Evolutionary conservation across 2,329 filamentous ascomycete genomes (phyloP).

Genomic region (Alternaria incomplexa): DNA sequence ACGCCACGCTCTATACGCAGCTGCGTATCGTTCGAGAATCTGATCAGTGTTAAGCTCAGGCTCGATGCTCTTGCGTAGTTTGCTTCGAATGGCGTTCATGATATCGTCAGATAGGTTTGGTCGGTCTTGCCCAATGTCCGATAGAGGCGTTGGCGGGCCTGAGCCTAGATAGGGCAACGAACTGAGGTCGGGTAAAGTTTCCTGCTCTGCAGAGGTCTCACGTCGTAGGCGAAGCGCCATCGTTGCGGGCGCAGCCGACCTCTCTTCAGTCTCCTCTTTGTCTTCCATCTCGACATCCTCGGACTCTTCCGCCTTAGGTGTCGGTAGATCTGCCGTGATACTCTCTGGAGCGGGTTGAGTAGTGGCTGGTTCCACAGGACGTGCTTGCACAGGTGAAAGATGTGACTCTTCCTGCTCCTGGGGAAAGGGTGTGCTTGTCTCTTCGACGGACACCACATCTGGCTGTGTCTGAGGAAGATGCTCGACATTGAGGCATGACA

Average conservation of each 20-base stretch:
- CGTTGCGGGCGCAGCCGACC: constrained; percentile 40
- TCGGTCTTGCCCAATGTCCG: constrained; percentile 51
- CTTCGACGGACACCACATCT: constrained; percentile 18
- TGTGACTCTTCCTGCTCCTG: constrained; percentile 22
- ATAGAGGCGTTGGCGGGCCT: constrained; percentile 51
- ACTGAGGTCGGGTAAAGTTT: constrained; percentile 50
- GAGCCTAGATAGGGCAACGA: constrained; percentile 55
- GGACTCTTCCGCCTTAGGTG: constrained; percentile 44
- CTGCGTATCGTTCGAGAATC: constrained; percentile 45
- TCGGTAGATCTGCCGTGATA: constrained; percentile 35
- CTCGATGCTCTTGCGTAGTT: constrained; percentile 42
- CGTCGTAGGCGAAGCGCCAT: constrained; percentile 38
- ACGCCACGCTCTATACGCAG: constrained; percentile 51
- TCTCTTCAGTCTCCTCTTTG: constrained; percentile 25
- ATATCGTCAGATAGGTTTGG: constrained; percentile 43
- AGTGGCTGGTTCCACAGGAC: constrained; percentile 4
- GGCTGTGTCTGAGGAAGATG: constrained; percentile 30
- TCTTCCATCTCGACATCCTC: constrained; percentile 40
- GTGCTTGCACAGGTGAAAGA: constrained; percentile 1
- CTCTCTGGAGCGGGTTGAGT: constrained; percentile 22
- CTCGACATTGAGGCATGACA: constrained; percentile 47
- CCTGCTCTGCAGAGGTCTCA: constrained; percentile 40
- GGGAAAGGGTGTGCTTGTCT: constrained; percentile 22
- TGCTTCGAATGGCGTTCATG: constrained; percentile 45
- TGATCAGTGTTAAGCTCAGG: constrained; percentile 36